Evolutionary conservation across 2,329 filamentous ascomycete genomes (phyloP).

Genomic region (Ampelomyces quisqualis): DNA sequence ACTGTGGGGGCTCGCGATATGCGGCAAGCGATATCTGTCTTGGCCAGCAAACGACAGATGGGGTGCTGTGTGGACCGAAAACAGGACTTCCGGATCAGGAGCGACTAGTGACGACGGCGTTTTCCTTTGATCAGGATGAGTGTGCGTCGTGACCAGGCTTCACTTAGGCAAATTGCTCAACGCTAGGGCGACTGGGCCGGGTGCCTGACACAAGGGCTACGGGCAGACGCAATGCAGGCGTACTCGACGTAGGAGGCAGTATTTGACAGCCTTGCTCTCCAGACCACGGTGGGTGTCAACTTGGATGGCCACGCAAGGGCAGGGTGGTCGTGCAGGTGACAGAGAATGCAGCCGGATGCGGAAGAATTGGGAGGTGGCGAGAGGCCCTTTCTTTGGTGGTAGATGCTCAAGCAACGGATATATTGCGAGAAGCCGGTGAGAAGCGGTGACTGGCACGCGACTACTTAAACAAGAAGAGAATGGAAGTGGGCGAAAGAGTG

Average conservation of each 20-base stretch:
- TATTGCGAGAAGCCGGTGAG: constrained; percentile 31
- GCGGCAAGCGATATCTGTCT: constrained; percentile 39
- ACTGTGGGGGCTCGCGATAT: constrained; percentile 25
- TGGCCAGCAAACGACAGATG: constrained; percentile 44
- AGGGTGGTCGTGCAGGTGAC: constrained; percentile 28
- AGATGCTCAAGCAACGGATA: constrained; percentile 34
- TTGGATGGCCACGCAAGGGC: constrained; percentile 35
- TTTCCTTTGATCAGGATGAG: constrained; percentile 14
- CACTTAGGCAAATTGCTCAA: constrained; percentile 26
- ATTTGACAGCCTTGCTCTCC: constrained; percentile 21
- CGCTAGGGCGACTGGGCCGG: constrained; percentile 21
- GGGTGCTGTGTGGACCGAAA: constrained; percentile 21
- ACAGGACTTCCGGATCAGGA: constrained; percentile 11
- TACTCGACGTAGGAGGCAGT: constrained; percentile 18
- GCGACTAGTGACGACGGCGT: constrained; percentile 6
- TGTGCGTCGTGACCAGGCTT: constrained; percentile 29
- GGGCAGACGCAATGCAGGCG: constrained; percentile 23
- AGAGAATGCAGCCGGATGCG: constrained; percentile 26
- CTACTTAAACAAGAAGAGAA: constrained; percentile 23
- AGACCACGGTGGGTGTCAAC: constrained; percentile 33
- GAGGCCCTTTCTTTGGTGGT: constrained; percentile 17
- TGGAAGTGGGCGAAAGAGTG: constrained; percentile 28
- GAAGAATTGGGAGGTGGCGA: constrained; percentile 25
- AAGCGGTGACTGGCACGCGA: constrained; percentile 23
- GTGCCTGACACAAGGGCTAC: constrained; percentile 21